Evolutionary conservation across 768 basidiomycete genomes (phyloP).

Genomic region (Leccinum subtestaceum): DNA sequence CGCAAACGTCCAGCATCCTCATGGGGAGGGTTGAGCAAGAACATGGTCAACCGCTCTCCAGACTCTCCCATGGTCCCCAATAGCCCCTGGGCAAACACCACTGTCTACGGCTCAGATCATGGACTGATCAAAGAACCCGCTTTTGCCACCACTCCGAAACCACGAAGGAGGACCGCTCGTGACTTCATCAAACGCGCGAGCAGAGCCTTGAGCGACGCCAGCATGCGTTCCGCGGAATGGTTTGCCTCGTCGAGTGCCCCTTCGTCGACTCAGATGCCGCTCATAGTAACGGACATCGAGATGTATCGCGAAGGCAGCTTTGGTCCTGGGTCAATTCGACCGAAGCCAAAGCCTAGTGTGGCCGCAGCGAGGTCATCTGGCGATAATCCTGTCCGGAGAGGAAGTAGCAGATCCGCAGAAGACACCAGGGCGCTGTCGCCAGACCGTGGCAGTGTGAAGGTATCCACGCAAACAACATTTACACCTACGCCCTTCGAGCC

Average conservation of each 20-base stretch:
- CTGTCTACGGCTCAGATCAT: background rate
- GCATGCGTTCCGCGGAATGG: conserved; percentile 34
- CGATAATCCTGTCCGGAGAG: background rate
- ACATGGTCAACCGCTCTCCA: background rate
- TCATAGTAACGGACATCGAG: conserved; percentile 25
- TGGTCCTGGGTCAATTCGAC: conserved; percentile 6
- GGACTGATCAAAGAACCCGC: conserved; percentile 1
- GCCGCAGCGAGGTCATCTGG: conserved; percentile 1
- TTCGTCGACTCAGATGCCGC: conserved; percentile 2
- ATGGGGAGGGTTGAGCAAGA: conserved; percentile 26
- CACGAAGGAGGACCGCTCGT: conserved; percentile 15
- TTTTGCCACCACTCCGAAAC: conserved; percentile 8
- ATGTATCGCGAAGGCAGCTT: conserved; percentile 23
- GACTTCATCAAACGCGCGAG: conserved; percentile 21
- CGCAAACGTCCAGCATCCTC: conserved; percentile 12
- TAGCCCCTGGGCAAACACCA: conserved; percentile 7
- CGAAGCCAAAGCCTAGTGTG: background rate
- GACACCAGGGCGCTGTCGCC: background rate
- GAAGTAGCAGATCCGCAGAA: conserved; percentile 7
- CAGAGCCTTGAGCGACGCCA: conserved; percentile 25
- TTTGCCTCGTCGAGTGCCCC: conserved; percentile 24
- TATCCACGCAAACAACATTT: conserved; percentile 36
- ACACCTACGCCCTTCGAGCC: conserved; percentile 25
- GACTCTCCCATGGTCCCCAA: conserved; percentile 7
- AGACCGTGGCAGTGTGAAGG: conserved; percentile 33